Conservation (phyloP, 2,329 filamentous ascomycete species). For the Fusarium sp. region DNA sequence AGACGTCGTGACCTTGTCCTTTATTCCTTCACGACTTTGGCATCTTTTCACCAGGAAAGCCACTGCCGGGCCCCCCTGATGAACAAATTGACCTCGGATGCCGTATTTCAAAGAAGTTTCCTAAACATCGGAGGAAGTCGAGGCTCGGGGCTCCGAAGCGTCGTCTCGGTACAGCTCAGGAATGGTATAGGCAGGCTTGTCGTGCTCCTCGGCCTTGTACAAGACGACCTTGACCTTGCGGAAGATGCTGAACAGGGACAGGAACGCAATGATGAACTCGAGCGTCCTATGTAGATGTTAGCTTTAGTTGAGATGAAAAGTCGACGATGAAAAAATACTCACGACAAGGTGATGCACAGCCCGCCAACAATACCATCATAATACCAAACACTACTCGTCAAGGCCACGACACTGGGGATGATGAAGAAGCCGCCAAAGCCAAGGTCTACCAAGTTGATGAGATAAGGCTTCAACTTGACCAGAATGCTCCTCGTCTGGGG, state of each 20-base stretch:
- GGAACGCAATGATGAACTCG: slow-evolving; percentile 19
- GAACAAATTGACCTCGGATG: neutral
- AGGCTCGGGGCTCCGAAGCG: slow-evolving; percentile 31
- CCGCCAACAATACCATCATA: slow-evolving; percentile 1
- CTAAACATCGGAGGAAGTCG: slow-evolving; percentile 28
- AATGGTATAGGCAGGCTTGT: slow-evolving; percentile 15
- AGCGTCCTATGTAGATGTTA: slow-evolving; percentile 15
- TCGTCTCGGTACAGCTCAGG: slow-evolving; percentile 33
- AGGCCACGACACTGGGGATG: slow-evolving; percentile 23
- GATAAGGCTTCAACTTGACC: slow-evolving; percentile 8
- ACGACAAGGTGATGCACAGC: slow-evolving; percentile 33
- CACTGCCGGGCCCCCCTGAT: neutral
- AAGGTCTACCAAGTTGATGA: slow-evolving; percentile 32
- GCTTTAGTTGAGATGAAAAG: neutral
- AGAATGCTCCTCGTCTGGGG: neutral
- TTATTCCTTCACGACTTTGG: neutral
- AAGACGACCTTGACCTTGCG: slow-evolving; percentile 33
- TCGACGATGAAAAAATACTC: slow-evolving; percentile 3
- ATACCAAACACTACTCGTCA: slow-evolving; percentile 3
- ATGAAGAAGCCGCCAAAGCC: slow-evolving; percentile 31
- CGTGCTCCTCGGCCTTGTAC: slow-evolving; percentile 30
- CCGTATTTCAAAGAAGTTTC: neutral
- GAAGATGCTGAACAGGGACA: slow-evolving; percentile 30
- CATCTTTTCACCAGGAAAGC: neutral
- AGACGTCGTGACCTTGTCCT: neutral